Base-by-base conservation (phyloP, 139 green algal species). In the Penium margaritaceum region DNA sequence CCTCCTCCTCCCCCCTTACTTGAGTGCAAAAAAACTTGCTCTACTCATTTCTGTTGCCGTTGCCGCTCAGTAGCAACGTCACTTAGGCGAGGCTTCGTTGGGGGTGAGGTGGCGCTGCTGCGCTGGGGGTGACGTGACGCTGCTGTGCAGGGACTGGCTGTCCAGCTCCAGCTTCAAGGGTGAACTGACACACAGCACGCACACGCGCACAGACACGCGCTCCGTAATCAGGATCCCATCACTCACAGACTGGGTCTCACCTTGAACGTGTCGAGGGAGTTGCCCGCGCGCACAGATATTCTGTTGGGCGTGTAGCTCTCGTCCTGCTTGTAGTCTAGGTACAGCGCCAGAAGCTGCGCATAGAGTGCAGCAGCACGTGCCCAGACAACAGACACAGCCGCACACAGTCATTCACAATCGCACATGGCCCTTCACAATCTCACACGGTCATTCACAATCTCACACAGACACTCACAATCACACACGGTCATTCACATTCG, bases 271-370 rank as follows among this genome's bases (percentile, higher is more conserved):
- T 89, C 75, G 15, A 85, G 85, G 1, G 53, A 82, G 46, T 87
- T 93, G 15, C 94, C 94, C 1, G 87, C 90, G 1, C 91, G 75
- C 0, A 99, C 78, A 12, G 85, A 85, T 0, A 99, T 76, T 67
- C 87, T 88, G 67, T 76, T 89, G 1, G 94, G 94, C 3, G 94
- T 98, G 86, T 99, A 99, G 65, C 85, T 93, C 82, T 99, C 94
- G 76, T 99, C 94, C 5, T 88, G 66, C 70, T 91, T 93, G 81
- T 86, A 96, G 76, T 99, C 90, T 2, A 92, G 68, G 63, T 91
- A 89, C 6, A 99, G n/a, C 21, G 88, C 87, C 17, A 98, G 53
- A 69, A 91, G 85, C 79, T 89, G 82, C 34, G 0, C 72, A 76
- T 30, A 79, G n/a, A n/a, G n/a, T n/a, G n/a, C n/a, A n/a, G n/a